Conservation (phyloP, 805 yeast genomes). For the Candida ascalaphidarum region DNA sequence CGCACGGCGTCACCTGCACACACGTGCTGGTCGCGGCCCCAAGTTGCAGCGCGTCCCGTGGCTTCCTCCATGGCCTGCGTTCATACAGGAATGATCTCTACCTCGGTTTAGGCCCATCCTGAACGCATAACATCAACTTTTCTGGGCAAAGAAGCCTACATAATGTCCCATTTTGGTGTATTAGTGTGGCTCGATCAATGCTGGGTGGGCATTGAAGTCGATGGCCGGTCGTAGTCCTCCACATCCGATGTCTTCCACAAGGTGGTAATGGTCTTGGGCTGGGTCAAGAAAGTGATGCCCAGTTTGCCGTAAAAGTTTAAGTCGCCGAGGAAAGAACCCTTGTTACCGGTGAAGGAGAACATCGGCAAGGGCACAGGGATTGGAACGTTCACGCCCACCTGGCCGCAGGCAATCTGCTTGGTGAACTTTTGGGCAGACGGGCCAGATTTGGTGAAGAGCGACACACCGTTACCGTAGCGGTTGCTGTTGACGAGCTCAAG, state of each 20-base stretch:
- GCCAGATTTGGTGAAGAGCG: slow-evolving; percentile 64
- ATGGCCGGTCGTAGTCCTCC: slow-evolving; percentile 39
- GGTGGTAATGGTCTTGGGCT: slow-evolving; percentile 66
- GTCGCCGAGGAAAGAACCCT: slow-evolving; percentile 70
- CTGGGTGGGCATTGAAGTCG: slow-evolving; percentile 66
- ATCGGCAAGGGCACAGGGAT: slow-evolving; percentile 77
- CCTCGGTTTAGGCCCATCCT: no score
- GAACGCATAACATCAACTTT: no score
- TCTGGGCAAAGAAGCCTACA: no score
- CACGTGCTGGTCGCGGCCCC: no score
- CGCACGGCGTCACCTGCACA: no score
- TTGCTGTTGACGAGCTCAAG: slow-evolving; percentile 51
- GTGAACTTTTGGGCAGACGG: slow-evolving; percentile 63
- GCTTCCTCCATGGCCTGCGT: no score
- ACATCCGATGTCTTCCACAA: slow-evolving; percentile 54
- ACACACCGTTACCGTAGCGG: slow-evolving; percentile 62
- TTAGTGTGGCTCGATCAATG: no score
- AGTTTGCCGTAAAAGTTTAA: slow-evolving; percentile 73
- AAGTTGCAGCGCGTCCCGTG: no score
- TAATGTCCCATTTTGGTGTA: no score
- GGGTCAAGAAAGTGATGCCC: slow-evolving; percentile 65
- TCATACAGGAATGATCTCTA: no score
- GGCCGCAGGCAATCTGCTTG: slow-evolving; percentile 63
- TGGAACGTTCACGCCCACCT: slow-evolving; percentile 72
- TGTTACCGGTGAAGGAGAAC: slow-evolving; percentile 74